A percentile compares a stretch with the other conserved stretches of the same genome.
phyloP scores from a whole-genome alignment of 345 rosid genomes.

The Hevea brasiliensis region DNA sequence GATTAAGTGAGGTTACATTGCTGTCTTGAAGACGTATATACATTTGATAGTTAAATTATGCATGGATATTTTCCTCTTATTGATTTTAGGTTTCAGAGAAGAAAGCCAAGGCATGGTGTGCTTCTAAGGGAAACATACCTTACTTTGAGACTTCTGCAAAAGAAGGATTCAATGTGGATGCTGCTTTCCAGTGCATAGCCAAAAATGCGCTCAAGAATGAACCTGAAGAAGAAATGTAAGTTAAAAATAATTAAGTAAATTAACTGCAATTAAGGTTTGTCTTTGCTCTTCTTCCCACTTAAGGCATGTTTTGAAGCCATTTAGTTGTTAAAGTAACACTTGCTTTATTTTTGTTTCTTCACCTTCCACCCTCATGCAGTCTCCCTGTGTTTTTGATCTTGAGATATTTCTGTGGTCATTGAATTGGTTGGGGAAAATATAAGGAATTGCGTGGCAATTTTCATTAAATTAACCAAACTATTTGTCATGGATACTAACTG shows the following conservation, averaged over 20 bases:
- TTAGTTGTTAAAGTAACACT: background rate
- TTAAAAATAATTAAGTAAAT: background rate
- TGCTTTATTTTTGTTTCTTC: background rate
- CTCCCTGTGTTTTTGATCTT: background rate
- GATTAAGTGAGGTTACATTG: background rate
- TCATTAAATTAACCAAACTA: background rate
- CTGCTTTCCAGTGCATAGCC: constrained; percentile 78
- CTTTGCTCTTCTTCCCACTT: background rate
- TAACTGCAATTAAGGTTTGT: background rate
- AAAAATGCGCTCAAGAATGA: constrained; percentile 86
- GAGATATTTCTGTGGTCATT: background rate
- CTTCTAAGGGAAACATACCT: constrained; percentile 86
- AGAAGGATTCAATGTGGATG: constrained; percentile 90
- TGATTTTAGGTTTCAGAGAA: constrained; percentile 75
- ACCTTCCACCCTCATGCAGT: background rate
- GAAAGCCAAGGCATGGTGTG: constrained; percentile 94
- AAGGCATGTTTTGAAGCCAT: background rate
- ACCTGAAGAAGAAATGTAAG: constrained; percentile 87
- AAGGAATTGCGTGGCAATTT: background rate
- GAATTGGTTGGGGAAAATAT: too few relatives aligned
- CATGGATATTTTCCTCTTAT: background rate
- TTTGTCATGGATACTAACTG: background rate
- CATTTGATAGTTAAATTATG: background rate
- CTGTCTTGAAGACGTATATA: background rate
- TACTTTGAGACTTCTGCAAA: constrained; percentile 92